Evolutionary conservation across 331 rosid genomes (phyloP), one percentile per base, ranked within the genome.

Genomic region (Pyracantha coccinea): DNA sequence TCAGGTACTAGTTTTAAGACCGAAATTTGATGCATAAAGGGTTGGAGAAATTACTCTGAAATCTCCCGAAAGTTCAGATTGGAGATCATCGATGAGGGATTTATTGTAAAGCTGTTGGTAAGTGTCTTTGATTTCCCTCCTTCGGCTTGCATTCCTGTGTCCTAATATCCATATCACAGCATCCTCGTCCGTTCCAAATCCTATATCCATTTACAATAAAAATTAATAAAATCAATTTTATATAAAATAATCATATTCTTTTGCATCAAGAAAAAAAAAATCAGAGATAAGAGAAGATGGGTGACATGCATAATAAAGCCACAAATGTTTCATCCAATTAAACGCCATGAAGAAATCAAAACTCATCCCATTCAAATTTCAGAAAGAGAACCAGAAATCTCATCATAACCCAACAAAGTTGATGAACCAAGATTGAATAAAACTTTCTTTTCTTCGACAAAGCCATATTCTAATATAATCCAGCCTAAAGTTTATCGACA

Each of bases 41-140:
- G 27, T 28, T 23, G n/a, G 50, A 71, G 41, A 69, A 71, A 60
- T 47, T 92, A 94, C 99, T 80, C 90, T 38, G 78, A 89, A 95
- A 83, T 95, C 91, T 73, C 97, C 92, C 12, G 93, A 92, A 79
- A 95, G 91, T 80, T 90, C 92, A n/a, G 90, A 77, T 13, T 79
- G 19, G 62, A 95, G 96, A 71, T 84, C 76, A 50, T 84, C 90
- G 59, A 89, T 58, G 74, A 95, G 96, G 14, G 93, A 85, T 82
- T 92, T 88, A 12, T 89, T 88, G 85, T 85, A 92, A 70, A 92
- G 92, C 80, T 89, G 84, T 55, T 84, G 81, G 82, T 95, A 95
- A 65, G 92, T 86, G 50, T 95, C 94, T 81, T 58, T 84, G 52
- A 92, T 92, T 68, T 77, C 73, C 80, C 83, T 88, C 84, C 93